Base-by-base conservation (phyloP, 2,329 filamentous ascomycete species). In the Stromatinia cepivora region DNA sequence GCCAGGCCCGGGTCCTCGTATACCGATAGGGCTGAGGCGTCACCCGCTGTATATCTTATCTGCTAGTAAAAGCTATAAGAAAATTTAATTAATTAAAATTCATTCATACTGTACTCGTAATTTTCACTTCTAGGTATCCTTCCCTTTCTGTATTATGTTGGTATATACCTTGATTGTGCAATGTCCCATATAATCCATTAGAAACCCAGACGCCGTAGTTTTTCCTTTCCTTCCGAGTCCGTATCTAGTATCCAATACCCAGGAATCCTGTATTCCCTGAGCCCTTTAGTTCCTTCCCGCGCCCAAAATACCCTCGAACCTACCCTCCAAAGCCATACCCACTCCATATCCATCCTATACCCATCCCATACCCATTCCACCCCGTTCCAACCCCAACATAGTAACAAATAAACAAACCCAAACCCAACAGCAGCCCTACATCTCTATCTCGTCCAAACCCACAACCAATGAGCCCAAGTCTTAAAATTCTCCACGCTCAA, bases 371-470 rank as follows among this genome's bases (percentile, higher is more conserved):
- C 4, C 20, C 10, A 46, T 45, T 3, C 28, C 1, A 61, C 48
- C 20, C 20, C 28, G 50, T 15, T 5, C 17, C 31, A 34, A 34
- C 4, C 52, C 11, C 36, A 39, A 5, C 3, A 34, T 34, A 8
- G 34, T 34, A 34, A 34, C 34, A 34, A 34, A 8, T 34, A 34
- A 34, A 34, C 10, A 22, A 46, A 28, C 57, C 22, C 15, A 39
- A 39, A 28, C 25, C 31, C 9, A 53, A 22, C 22, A 17, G 20
- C 20, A 57, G 22, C 42, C 11, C 25, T 13, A 31, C 39, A 42
- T 17, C 39, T 17, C 64, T 73, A 80, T 59, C 78, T 80, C 67
- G 75, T 74, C 78, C 79, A 80, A 31, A 77, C 77, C 78, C 77
- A 79, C 31, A 80, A 22, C 78, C 78, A 80, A 22, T 71, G 63